Base-by-base conservation (phyloP, 2,329 filamentous ascomycete species). In the Xylariales sp. region DNA sequence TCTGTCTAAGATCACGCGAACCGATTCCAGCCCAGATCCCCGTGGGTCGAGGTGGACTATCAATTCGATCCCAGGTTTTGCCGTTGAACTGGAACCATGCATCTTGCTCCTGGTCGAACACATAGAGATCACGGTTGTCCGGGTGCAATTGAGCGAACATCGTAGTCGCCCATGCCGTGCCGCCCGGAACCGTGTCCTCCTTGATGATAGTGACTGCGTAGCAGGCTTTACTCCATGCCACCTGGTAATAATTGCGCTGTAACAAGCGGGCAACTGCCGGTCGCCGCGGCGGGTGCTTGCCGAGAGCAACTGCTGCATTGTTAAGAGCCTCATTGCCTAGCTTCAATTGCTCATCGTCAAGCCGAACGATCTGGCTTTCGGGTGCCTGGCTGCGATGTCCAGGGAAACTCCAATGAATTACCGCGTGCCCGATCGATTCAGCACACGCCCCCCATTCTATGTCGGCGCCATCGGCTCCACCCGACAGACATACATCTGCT, bases 201-300 rank as follows among this genome's bases (percentile, higher is more conserved):
- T 18, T 17, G 5, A 31, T 31, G 16, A 31, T 18, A 4, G 29
- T 31, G 3, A 31, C 29, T 11, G 29, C 29, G 14, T 31, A 31
- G 15, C 29, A 31, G 16, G 29, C 29, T 18, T 31, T 12, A 13
- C 29, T 31, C 29, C 29, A 31, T 4, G 29, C 29, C 5, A 31
- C 29, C 29, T 31, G 29, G 16, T 19, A 31, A 13, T 31, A 31
- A n/a, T 31, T 31, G 29, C 29, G 29, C 29, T 31, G 29, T 13
- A 31, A 18, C 29, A 31, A 13, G 5, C 29, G 16, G 10, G 29
- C 5, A 5, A 31, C 15, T 1, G 6, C 13, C 16, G 29, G 29
- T 18, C 29, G 6, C 4, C 29, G 29, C 7, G 29, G 29, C 7
- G 16, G 29, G 15, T 8, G 12, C 15, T 31, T 31, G 14, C 14